A percentile compares a stretch with the other conserved stretches of the same genome.
These are phyloP conservation scores for Hypholoma fasciculare DNA, from an alignment of 768 basidiomycete genomes.

Conservation along the genomic window DNA sequence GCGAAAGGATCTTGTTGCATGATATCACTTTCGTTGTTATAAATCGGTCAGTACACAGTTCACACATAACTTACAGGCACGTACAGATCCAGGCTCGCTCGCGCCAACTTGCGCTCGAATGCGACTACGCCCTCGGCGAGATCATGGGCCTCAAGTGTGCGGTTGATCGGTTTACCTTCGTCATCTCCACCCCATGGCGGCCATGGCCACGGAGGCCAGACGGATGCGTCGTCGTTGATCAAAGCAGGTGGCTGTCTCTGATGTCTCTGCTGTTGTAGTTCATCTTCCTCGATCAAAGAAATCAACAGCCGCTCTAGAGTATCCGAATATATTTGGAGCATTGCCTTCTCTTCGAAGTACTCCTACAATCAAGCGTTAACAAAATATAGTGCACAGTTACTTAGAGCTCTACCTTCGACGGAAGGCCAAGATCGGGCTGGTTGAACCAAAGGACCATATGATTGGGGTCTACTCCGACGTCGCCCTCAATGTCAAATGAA, in stretches of 20 bases:
- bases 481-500: conserved; percentile 84
- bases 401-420: conserved; percentile 65
- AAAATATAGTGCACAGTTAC: conserved; percentile 6
- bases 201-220: conserved; percentile 85
- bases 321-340: conserved; percentile 67
- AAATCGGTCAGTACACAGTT: neutral
- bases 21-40: conserved; percentile 49
- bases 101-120: conserved; percentile 78
- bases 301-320: conserved; percentile 70
- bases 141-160: conserved; percentile 53
- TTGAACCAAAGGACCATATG: conserved; percentile 84
- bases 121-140: conserved; percentile 71
- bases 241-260: conserved; percentile 17
- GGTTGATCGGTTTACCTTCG: conserved; percentile 49
- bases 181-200: conserved; percentile 79
- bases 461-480: conserved; percentile 84
- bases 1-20: conserved; percentile 78
- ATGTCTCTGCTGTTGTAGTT: conserved; percentile 33
- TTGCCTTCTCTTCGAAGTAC: conserved; percentile 80
- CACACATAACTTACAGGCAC: conserved; percentile 22
- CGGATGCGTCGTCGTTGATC: conserved; percentile 38
- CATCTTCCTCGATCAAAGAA: conserved; percentile 52
- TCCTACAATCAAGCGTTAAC: conserved; percentile 46
- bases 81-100: conserved; percentile 79
- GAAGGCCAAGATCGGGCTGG: conserved; percentile 80